Evolutionary conservation across 768 basidiomycete species (phyloP).

Genomic region (Collybia mongolica): DNA sequence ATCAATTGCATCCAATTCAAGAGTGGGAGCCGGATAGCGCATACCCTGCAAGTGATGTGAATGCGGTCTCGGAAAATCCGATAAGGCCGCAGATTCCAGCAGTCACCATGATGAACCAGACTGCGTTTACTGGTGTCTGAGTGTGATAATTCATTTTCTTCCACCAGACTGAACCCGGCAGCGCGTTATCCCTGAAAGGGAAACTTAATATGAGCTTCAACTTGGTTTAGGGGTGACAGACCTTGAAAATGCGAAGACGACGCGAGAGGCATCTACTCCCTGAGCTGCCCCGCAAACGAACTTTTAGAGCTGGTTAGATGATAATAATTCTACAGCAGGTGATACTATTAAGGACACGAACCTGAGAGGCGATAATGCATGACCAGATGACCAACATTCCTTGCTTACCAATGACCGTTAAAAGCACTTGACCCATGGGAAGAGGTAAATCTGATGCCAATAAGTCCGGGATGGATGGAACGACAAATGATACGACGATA

Average conservation of each 20-base stretch:
- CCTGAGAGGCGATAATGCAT: constrained; percentile 61
- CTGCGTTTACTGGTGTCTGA: constrained; percentile 72
- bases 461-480: constrained; percentile 49
- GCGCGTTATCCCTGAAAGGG: constrained; percentile 54
- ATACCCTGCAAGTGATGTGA: constrained; percentile 68
- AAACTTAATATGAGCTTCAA: not conserved
- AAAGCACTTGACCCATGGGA: constrained; percentile 72
- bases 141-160: constrained; percentile 57
- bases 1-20: not conserved
- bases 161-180: constrained; percentile 73
- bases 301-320: constrained; percentile 24
- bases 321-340: not conserved
- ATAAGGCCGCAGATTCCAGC: constrained; percentile 60
- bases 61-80: constrained; percentile 62
- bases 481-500: constrained; percentile 67
- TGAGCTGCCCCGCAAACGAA: constrained; percentile 75
- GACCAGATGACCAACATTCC: constrained; percentile 77
- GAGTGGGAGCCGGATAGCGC: constrained; percentile 9
- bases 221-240: not conserved
- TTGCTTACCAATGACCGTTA: constrained; percentile 60
- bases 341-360: constrained; percentile 8
- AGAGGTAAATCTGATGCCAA: constrained; percentile 52
- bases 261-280: constrained; percentile 72
- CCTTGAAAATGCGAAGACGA: constrained; percentile 68
- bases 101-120: constrained; percentile 66